Conservation (phyloP, 2,329 filamentous ascomycete genomes). For the Corniculantispora saksenae region DNA sequence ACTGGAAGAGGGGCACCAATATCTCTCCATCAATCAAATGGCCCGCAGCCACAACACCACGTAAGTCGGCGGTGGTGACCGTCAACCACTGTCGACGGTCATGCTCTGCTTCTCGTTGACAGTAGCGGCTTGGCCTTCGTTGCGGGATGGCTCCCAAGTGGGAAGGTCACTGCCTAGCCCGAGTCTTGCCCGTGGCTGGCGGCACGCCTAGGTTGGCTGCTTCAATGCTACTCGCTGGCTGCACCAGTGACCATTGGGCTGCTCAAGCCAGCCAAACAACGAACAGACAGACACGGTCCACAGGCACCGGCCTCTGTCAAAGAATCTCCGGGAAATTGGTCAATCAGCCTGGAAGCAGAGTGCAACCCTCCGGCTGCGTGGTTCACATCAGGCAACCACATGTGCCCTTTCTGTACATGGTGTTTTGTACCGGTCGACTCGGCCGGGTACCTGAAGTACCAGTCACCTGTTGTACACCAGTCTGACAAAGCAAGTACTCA, state of each 20-base stretch:
- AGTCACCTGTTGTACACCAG: no score
- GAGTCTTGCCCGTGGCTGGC: neutral
- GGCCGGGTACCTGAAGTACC: no score
- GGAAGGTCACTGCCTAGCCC: neutral
- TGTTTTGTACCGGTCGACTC: no score
- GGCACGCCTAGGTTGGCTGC: neutral
- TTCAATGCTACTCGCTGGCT: neutral
- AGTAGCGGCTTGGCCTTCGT: neutral
- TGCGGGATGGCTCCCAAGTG: neutral
- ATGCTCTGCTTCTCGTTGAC: neutral
- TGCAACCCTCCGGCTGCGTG: neutral
- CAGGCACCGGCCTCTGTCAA: neutral
- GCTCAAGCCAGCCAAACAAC: neutral
- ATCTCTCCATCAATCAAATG: conserved; percentile 2
- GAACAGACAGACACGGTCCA: neutral
- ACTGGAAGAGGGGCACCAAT: neutral
- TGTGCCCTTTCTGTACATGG: no score
- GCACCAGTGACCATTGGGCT: neutral
- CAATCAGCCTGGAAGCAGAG: neutral
- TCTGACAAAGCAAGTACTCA: no score
- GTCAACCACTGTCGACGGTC: no score
- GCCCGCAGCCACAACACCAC: neutral
- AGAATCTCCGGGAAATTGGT: neutral
- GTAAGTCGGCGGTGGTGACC: neutral
- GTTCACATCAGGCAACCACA: no score